Conservation (phyloP, 208 protist species). For the Wallacemonas collosoma region DNA sequence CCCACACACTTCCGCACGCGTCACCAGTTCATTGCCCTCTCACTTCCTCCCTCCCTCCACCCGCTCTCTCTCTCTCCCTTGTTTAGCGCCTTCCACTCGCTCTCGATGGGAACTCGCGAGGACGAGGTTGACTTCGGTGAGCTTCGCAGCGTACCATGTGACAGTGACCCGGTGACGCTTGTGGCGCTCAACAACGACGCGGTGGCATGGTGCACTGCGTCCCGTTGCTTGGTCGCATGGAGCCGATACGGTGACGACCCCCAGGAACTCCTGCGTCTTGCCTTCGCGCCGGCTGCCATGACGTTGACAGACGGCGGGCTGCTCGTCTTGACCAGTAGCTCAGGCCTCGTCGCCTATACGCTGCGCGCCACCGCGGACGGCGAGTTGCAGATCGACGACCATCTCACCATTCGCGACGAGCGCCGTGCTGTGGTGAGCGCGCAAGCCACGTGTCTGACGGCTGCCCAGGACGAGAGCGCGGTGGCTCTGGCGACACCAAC, state of each 20-base stretch:
- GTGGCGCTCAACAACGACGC: slow-evolving; percentile 14
- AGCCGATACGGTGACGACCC: slow-evolving; percentile 2
- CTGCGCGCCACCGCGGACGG: slow-evolving; percentile 3
- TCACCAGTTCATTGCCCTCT: no score
- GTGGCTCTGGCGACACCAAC: slow-evolving; percentile 1
- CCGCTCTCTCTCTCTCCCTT: no score
- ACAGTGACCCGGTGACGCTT: neutral
- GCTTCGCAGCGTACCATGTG: slow-evolving; percentile 10
- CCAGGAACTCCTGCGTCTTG: slow-evolving; percentile 8
- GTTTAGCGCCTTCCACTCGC: no score
- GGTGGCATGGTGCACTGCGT: slow-evolving; percentile 6
- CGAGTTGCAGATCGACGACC: slow-evolving; percentile 8
- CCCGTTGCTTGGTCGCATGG: neutral
- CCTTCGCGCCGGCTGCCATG: slow-evolving; percentile 2
- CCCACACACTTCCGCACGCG: no score
- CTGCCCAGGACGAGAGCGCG: slow-evolving; percentile 6
- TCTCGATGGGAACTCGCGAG: no score
- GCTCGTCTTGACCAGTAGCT: neutral
- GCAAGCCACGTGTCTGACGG: neutral
- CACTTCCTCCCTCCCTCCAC: no score
- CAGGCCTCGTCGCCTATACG: neutral
- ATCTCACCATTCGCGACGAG: neutral
- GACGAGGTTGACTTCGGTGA: neutral
- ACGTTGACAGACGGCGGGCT: slow-evolving; percentile 11
- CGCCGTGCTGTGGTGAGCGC: neutral